These are phyloP conservation scores for Exophiala sp. DNA, from an alignment of 2,329 filamentous ascomycete genomes.

Conservation along the genomic window DNA sequence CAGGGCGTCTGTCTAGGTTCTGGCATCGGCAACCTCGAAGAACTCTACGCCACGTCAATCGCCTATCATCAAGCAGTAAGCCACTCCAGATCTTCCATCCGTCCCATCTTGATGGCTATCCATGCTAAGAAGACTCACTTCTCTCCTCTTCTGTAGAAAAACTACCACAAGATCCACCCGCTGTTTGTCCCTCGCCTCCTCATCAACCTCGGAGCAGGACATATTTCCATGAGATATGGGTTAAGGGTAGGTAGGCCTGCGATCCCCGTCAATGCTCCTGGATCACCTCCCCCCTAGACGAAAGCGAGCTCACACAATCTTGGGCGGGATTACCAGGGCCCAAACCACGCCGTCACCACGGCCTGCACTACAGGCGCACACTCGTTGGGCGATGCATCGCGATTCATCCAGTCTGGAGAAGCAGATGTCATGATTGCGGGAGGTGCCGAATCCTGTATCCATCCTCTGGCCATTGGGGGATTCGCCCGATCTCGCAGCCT, in stretches of 20 bases:
- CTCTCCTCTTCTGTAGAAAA: neutral
- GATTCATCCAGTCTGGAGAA: slow-evolving; percentile 85
- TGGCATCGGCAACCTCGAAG: slow-evolving; percentile 89
- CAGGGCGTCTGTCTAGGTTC: slow-evolving; percentile 85
- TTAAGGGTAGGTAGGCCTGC: slow-evolving; percentile 59
- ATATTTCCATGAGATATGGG: slow-evolving; percentile 87
- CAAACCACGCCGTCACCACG: slow-evolving; percentile 87
- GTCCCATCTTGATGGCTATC: neutral
- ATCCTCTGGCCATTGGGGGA: slow-evolving; percentile 85
- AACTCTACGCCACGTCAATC: slow-evolving; percentile 77
- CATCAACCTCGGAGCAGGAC: slow-evolving; percentile 90
- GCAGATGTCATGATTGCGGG: slow-evolving; percentile 96
- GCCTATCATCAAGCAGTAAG: slow-evolving; percentile 65
- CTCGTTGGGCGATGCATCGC: slow-evolving; percentile 86
- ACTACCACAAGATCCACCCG: slow-evolving; percentile 83
- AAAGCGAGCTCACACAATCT: neutral
- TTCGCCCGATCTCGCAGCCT: slow-evolving; percentile 85
- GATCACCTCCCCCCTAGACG: neutral
- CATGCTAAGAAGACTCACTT: too few species aligned
- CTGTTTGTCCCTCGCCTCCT: slow-evolving; percentile 88
- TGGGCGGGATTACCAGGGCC: slow-evolving; percentile 52
- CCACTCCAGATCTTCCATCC: too few species aligned
- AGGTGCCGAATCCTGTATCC: slow-evolving; percentile 89
- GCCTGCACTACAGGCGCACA: slow-evolving; percentile 96
- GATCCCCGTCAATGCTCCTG: neutral